Percentiles rank a stretch among this genome's conserved stretches.
phyloP scores from a whole-genome alignment of 495 filamentous ascomycete species.

The Aspergillus homomorphus region DNA sequence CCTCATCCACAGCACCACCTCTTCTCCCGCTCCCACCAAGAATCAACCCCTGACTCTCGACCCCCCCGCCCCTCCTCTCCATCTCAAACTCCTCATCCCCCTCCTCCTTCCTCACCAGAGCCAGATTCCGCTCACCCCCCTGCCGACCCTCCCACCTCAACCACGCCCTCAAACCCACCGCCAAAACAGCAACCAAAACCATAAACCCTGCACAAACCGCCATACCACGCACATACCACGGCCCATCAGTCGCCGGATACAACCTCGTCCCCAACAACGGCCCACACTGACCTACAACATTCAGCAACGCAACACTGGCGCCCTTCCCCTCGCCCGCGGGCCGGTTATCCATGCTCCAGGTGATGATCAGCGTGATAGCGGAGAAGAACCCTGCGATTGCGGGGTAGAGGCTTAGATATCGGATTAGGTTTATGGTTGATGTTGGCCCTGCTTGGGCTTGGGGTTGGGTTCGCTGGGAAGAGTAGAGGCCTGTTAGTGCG shows the following conservation, averaged over 20 bases:
- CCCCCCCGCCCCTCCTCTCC: constrained; percentile 26
- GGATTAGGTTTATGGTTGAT: no score
- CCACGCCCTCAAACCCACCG: constrained; percentile 43
- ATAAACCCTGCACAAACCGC: constrained; percentile 57
- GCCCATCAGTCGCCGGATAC: constrained; percentile 55
- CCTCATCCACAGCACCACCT: constrained; percentile 29
- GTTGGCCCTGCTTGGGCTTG: no score
- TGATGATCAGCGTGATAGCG: constrained; percentile 59
- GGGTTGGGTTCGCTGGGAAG: no score
- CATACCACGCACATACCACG: constrained; percentile 60
- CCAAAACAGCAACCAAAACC: constrained; percentile 46
- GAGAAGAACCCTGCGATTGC: constrained; percentile 60
- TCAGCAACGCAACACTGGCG: constrained; percentile 55
- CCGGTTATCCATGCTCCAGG: constrained; percentile 65
- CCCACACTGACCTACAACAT: constrained; percentile 60
- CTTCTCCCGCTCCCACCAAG: constrained; percentile 35
- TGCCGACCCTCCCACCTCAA: constrained; percentile 42
- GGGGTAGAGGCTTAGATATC: constrained; percentile 57
- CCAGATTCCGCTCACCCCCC: background rate
- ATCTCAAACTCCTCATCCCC: constrained; percentile 26
- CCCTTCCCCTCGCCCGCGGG: constrained; percentile 53
- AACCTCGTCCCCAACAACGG: constrained; percentile 60
- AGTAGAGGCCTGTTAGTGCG: constrained; percentile 37
- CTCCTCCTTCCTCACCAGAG: constrained; percentile 1
- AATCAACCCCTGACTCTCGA: constrained; percentile 32